phyloP scores from a whole-genome alignment of 805 yeast species.

The Clavispora carvajalis region DNA sequence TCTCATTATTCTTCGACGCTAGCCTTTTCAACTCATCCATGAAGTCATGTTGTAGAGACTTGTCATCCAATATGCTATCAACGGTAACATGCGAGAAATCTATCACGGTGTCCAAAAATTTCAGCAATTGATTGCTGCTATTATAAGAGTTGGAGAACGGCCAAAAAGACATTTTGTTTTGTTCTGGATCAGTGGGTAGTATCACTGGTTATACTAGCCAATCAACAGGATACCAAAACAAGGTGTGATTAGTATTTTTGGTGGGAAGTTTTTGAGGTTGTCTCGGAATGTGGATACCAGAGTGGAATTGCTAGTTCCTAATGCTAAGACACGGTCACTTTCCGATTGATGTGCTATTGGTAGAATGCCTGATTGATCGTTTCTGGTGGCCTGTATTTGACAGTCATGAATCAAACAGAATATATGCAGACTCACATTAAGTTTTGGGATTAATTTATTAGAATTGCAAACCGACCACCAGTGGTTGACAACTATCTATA shows the following conservation, averaged over 20 bases:
- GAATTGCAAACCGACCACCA: too few species aligned
- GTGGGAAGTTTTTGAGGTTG: background rate
- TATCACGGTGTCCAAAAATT: conserved; percentile 32
- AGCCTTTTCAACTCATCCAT: conserved; percentile 27
- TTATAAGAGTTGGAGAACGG: conserved; percentile 37
- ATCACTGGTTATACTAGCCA: background rate
- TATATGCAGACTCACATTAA: background rate
- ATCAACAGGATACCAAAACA: background rate
- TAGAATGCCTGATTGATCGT: background rate
- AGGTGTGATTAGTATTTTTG: background rate
- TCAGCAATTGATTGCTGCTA: conserved; percentile 35
- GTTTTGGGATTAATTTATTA: too few species aligned
- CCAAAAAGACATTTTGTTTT: conserved; percentile 38
- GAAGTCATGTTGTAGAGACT: conserved; percentile 32
- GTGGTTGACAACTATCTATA: too few species aligned
- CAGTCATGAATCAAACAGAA: background rate
- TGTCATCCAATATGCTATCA: conserved; percentile 30
- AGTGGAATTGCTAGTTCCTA: background rate
- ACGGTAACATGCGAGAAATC: conserved; percentile 29
- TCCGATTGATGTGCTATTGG: background rate
- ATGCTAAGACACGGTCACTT: background rate
- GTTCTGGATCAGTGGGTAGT: background rate
- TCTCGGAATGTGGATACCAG: too few species aligned
- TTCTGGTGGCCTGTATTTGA: background rate
- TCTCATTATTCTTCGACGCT: conserved; percentile 22